phyloP scores from a whole-genome alignment of 2,329 filamentous ascomycete species.

The Phaeoacremonium minimum region DNA sequence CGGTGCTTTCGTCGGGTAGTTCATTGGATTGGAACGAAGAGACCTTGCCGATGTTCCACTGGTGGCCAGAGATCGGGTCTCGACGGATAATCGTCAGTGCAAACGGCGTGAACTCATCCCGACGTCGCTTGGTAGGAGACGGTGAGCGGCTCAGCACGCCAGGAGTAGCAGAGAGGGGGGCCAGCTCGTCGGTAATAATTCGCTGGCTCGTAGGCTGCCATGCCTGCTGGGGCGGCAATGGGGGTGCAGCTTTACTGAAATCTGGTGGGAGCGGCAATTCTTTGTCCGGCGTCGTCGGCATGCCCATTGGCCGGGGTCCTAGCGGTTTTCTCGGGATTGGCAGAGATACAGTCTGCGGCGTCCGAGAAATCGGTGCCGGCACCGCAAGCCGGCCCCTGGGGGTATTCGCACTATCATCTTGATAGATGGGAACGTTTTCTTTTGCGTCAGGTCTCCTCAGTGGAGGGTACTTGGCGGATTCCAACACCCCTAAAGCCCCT shows the following conservation, averaged over 20 bases:
- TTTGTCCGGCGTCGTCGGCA: slow-evolving; percentile 2
- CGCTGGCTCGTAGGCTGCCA: not conserved
- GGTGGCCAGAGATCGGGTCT: slow-evolving; percentile 62
- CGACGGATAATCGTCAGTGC: slow-evolving; percentile 66
- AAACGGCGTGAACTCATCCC: slow-evolving; percentile 38
- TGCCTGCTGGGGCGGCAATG: not conserved
- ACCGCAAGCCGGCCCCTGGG: not conserved
- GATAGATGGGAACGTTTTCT: not conserved
- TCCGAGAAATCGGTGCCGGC: not conserved
- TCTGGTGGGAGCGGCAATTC: slow-evolving; percentile 2
- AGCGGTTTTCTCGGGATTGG: slow-evolving; percentile 11
- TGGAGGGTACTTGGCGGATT: not conserved
- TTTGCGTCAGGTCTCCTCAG: not conserved
- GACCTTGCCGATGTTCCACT: slow-evolving; percentile 73
- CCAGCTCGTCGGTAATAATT: not conserved
- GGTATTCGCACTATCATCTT: not conserved
- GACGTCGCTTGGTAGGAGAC: slow-evolving; percentile 29
- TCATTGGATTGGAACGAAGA: slow-evolving; percentile 47
- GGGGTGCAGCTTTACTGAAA: not conserved
- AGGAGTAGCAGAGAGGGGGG: not conserved
- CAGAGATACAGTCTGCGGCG: not conserved
- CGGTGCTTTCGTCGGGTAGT: slow-evolving; percentile 14
- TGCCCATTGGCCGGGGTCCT: slow-evolving; percentile 8
- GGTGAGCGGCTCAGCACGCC: slow-evolving; percentile 21
- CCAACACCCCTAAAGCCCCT: not conserved